Evolutionary conservation across 2,329 filamentous ascomycete species (phyloP).

Genomic region (Cadophora gregata): DNA sequence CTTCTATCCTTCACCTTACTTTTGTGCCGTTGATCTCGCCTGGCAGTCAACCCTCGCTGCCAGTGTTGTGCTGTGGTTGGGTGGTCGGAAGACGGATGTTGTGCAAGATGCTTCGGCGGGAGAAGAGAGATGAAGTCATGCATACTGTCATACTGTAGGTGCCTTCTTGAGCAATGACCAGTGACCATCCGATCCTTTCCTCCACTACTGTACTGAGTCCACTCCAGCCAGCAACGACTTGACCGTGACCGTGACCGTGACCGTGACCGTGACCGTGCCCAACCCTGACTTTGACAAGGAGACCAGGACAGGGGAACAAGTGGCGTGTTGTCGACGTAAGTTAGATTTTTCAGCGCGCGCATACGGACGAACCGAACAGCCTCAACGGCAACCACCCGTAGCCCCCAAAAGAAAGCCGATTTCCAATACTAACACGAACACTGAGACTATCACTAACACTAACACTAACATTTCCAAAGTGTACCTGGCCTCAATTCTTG

Average conservation of each 20-base stretch:
- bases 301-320: constrained; percentile 6
- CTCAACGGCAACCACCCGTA: not conserved
- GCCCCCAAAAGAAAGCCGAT: not conserved
- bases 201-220: too few species aligned
- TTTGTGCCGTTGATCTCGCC: not conserved
- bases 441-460: not conserved
- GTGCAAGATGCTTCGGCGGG: not conserved
- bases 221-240: not conserved
- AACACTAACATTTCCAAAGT: not conserved
- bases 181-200: not conserved
- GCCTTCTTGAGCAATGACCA: not conserved
- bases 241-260: too few species aligned
- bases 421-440: not conserved
- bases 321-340: constrained; percentile 22
- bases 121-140: constrained; percentile 4
- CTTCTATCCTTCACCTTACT: not conserved
- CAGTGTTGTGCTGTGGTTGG: not conserved
- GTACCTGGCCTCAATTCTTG: not conserved
- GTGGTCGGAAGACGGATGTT: not conserved
- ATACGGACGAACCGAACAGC: not conserved
- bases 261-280: not conserved
- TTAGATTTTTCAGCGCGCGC: not conserved
- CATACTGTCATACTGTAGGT: too few species aligned
- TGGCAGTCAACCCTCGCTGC: not conserved
- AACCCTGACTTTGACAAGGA: not conserved